phyloP scores from a whole-genome alignment of 1,284 basidiomycete species.

The Veloporphyrellus conicus region DNA sequence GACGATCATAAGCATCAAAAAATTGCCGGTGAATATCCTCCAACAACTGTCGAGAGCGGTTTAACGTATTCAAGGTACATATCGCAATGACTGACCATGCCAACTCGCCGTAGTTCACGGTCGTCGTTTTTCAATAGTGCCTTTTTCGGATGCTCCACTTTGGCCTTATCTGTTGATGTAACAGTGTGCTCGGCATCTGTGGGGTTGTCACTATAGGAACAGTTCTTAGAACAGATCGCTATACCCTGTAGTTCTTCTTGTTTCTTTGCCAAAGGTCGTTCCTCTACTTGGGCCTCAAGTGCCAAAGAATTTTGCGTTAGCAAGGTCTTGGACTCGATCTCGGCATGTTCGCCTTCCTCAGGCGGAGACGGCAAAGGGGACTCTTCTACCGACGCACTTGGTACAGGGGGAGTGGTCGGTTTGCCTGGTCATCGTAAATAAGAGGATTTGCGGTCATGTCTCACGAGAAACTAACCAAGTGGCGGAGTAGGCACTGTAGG shows the following conservation, averaged over 20 bases:
- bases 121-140: slow-evolving; percentile 88
- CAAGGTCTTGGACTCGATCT: slow-evolving; percentile 51
- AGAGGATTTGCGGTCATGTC: background rate
- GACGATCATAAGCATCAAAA: slow-evolving; percentile 61
- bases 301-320: slow-evolving; percentile 63
- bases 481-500: slow-evolving; percentile 27
- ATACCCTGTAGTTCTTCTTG: slow-evolving; percentile 70
- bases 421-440: slow-evolving; percentile 17
- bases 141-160: slow-evolving; percentile 50
- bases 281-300: slow-evolving; percentile 80
- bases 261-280: slow-evolving; percentile 82
- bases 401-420: slow-evolving; percentile 12
- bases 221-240: slow-evolving; percentile 21
- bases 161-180: slow-evolving; percentile 9
- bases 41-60: slow-evolving; percentile 54
- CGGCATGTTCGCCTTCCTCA: slow-evolving; percentile 42
- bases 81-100: slow-evolving; percentile 47
- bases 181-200: slow-evolving; percentile 14
- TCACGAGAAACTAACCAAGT: slow-evolving; percentile 25
- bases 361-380: slow-evolving; percentile 28
- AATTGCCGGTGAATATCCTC: slow-evolving; percentile 73
- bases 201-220: slow-evolving; percentile 1
- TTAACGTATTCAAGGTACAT: slow-evolving; percentile 2
- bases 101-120: slow-evolving; percentile 74
- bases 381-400: slow-evolving; percentile 11